Evolutionary conservation across 495 filamentous ascomycete genomes (phyloP).

Genomic region (Apiosordaria backusii): DNA sequence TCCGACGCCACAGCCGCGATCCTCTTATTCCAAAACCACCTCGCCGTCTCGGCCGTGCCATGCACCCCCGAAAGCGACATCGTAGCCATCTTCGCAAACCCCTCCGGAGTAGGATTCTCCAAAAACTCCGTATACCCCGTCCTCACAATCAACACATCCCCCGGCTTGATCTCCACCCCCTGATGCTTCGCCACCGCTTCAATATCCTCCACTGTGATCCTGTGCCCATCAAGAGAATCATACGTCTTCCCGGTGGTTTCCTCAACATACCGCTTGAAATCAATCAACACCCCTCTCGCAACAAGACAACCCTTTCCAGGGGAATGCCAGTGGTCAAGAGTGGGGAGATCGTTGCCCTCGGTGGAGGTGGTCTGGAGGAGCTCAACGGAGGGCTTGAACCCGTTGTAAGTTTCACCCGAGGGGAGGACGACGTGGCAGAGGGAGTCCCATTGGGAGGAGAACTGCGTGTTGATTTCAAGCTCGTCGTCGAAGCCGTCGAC

Average conservation of each 20-base stretch:
- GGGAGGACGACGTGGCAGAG: slow-evolving; percentile 51
- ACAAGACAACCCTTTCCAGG: slow-evolving; percentile 45
- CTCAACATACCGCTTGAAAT: slow-evolving; percentile 45
- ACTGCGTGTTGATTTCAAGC: slow-evolving; percentile 72
- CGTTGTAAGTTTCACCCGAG: slow-evolving; percentile 54
- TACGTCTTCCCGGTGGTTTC: slow-evolving; percentile 45
- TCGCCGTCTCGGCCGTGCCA: slow-evolving; percentile 55
- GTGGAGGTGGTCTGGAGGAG: slow-evolving; percentile 26
- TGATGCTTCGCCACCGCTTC: slow-evolving; percentile 55
- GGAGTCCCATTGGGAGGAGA: slow-evolving; percentile 75
- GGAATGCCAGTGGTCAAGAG: slow-evolving; percentile 42
- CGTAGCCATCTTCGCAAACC: slow-evolving; percentile 43
- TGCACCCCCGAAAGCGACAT: slow-evolving; percentile 35
- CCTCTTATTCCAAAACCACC: slow-evolving; percentile 54
- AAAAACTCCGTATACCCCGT: slow-evolving; percentile 63
- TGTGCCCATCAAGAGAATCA: slow-evolving; percentile 56
- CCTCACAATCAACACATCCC: slow-evolving; percentile 65
- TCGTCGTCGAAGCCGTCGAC: slow-evolving; percentile 45
- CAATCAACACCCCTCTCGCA: slow-evolving; percentile 57
- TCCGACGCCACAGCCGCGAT: slow-evolving; percentile 55
- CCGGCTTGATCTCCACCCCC: slow-evolving; percentile 52
- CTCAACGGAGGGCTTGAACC: slow-evolving; percentile 33
- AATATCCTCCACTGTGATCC: slow-evolving; percentile 58
- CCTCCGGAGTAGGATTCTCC: slow-evolving; percentile 40
- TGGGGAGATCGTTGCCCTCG: slow-evolving; percentile 32